phyloP scores from a whole-genome alignment of 495 filamentous ascomycete species.

The Platismatia glauca region DNA sequence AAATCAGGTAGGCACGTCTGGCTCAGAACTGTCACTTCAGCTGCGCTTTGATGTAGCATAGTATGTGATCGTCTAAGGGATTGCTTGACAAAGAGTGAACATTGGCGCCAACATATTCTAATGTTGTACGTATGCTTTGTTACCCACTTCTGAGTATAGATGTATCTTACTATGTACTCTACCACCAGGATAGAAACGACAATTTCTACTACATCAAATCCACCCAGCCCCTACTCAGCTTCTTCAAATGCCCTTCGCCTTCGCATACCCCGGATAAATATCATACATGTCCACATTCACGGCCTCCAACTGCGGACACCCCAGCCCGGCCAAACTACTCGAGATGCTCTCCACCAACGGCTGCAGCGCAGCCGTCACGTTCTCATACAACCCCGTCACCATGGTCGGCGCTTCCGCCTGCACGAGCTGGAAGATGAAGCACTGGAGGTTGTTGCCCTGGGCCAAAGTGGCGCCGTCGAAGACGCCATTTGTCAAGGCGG shows the following conservation, averaged over 20 bases:
- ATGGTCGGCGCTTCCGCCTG: conserved; percentile 37
- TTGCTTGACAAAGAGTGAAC: no score
- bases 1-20: not conserved
- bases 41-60: not conserved
- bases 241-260: conserved; percentile 7
- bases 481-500: conserved; percentile 42
- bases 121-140: not conserved
- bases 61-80: no score
- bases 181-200: not conserved
- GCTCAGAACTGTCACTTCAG: not conserved
- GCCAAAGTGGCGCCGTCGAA: conserved; percentile 35
- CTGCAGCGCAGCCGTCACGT: conserved; percentile 31
- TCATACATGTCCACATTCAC: conserved; percentile 24
- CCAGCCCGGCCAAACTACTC: conserved; percentile 16
- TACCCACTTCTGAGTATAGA: no score
- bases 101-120: not conserved
- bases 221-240: not conserved
- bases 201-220: not conserved
- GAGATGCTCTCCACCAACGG: conserved; percentile 17
- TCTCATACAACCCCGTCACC: conserved; percentile 31
- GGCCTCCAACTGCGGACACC: conserved; percentile 26
- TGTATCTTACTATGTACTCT: not conserved
- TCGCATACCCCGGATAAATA: conserved; percentile 25
- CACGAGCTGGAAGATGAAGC: conserved; percentile 38
- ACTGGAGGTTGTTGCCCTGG: conserved; percentile 40